Percentiles rank a stretch among this genome's conserved stretches.
Conservation (phyloP, 129 eudicot genomes). For the Helichrysum umbraculigerum region DNA sequence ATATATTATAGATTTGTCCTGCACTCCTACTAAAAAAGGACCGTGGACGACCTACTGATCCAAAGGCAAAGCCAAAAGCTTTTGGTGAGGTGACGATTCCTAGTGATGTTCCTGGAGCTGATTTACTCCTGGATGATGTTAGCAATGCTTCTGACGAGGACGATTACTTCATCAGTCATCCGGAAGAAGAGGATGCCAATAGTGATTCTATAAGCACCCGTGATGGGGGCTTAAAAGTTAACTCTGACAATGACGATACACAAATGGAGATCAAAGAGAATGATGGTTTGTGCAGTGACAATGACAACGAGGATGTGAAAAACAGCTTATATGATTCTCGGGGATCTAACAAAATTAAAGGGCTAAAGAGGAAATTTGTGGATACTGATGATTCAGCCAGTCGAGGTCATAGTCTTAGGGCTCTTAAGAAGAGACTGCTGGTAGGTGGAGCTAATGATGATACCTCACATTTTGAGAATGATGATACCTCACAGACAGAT, state of each 20-base stretch:
- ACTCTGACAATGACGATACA: no score
- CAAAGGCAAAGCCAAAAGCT: conserved; percentile 94
- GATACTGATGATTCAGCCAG: conserved; percentile 63
- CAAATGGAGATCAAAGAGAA: no score
- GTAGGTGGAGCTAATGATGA: conserved; percentile 49
- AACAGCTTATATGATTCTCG: conserved; percentile 10
- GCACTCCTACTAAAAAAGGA: conserved; percentile 83
- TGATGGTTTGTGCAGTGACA: no score
- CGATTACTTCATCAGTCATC: conserved; percentile 2
- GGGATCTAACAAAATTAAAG: conserved; percentile 20
- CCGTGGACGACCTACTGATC: conserved; percentile 75
- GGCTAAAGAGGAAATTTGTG: conserved; percentile 57
- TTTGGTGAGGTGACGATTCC: conserved; percentile 78
- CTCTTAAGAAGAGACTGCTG: no score
- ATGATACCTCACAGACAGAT: conserved; percentile 30
- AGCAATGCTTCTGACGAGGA: conserved; percentile 34
- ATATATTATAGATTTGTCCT: conserved; percentile 96
- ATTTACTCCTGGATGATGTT: conserved; percentile 52
- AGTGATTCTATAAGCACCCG: no score
- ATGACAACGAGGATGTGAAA: neutral
- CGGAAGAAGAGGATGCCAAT: no score
- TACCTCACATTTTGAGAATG: conserved; percentile 25
- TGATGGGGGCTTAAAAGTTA: neutral
- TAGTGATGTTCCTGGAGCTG: conserved; percentile 75
- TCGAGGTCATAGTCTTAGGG: conserved; percentile 32